Evolutionary conservation across 31 red algal species (phyloP).

Genomic region (Pterothamnion heteromorphum): DNA sequence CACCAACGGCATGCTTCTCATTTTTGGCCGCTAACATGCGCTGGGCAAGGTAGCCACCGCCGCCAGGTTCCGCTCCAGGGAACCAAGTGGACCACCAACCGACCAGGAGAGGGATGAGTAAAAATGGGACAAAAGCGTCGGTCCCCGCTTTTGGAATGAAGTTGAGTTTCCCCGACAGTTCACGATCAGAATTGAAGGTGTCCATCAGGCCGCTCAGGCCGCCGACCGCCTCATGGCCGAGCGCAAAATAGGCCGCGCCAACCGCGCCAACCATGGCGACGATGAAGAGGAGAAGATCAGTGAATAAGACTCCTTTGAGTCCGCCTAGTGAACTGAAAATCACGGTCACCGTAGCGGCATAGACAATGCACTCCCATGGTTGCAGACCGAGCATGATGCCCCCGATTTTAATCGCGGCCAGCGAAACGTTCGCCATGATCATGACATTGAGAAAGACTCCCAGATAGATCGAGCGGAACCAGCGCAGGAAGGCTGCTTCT

Average conservation of each 20-base stretch:
- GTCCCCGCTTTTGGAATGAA: neutral
- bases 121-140: neutral
- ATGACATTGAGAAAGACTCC: constrained; percentile 19
- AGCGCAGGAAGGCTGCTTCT: neutral
- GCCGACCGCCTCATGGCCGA: neutral
- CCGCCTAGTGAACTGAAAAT: neutral
- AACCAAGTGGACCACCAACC: neutral
- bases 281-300: neutral
- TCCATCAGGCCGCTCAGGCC: neutral
- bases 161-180: neutral
- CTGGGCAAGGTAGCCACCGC: constrained; percentile 25
- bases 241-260: neutral
- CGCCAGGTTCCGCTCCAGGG: neutral
- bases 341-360: neutral
- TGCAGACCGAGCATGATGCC: neutral
- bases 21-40: constrained; percentile 13
- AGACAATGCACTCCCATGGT: neutral
- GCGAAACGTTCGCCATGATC: neutral
- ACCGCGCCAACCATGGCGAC: neutral
- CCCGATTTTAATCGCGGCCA: neutral
- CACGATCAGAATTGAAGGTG: no score
- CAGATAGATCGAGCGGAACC: constrained; percentile 21
- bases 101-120: neutral
- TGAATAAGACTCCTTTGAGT: neutral
- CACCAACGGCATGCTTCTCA: constrained; percentile 22